Evolutionary conservation across 768 basidiomycete genomes (phyloP).

Genomic region (Suillus lakei): DNA sequence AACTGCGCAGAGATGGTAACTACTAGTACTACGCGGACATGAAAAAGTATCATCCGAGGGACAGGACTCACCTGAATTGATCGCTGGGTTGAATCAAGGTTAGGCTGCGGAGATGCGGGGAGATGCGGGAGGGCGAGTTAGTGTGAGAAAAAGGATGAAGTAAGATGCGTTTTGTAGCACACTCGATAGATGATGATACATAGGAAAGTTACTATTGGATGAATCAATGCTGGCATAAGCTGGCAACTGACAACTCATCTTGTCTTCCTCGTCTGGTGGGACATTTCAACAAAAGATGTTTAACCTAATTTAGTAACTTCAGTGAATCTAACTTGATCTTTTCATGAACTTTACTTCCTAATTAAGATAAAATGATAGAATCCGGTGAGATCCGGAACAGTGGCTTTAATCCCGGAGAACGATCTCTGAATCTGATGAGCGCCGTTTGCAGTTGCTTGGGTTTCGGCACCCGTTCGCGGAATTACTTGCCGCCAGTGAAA

Average conservation of each 20-base stretch:
- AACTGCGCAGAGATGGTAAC: neutral
- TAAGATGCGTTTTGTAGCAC: slow-evolving; percentile 8
- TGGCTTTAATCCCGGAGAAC: slow-evolving; percentile 18
- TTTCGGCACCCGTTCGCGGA: slow-evolving; percentile 44
- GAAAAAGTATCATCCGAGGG: neutral
- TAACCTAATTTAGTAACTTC: slow-evolving; percentile 12
- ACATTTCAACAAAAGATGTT: slow-evolving; percentile 5
- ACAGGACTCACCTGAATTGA: neutral
- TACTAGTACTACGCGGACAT: slow-evolving; percentile 2
- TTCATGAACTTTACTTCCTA: neutral
- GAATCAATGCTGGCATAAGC: slow-evolving; percentile 8
- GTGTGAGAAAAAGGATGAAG: slow-evolving; percentile 22
- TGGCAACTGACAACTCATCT: slow-evolving; percentile 6
- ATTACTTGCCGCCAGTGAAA: slow-evolving; percentile 40
- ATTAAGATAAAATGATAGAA: slow-evolving; percentile 12
- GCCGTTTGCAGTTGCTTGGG: slow-evolving; percentile 40
- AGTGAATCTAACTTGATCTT: slow-evolving; percentile 17
- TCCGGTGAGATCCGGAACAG: slow-evolving; percentile 35
- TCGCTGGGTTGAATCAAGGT: slow-evolving; percentile 26
- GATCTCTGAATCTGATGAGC: slow-evolving; percentile 40
- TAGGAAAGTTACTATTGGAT: slow-evolving; percentile 14
- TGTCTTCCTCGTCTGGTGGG: slow-evolving; percentile 4
- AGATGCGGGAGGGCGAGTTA: slow-evolving; percentile 20
- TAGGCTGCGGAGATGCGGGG: slow-evolving; percentile 27
- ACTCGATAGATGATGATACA: slow-evolving; percentile 15